Evolutionary conservation across 2,329 filamentous ascomycete species (phyloP).

Genomic region (Pseudogymnoascus sp.): DNA sequence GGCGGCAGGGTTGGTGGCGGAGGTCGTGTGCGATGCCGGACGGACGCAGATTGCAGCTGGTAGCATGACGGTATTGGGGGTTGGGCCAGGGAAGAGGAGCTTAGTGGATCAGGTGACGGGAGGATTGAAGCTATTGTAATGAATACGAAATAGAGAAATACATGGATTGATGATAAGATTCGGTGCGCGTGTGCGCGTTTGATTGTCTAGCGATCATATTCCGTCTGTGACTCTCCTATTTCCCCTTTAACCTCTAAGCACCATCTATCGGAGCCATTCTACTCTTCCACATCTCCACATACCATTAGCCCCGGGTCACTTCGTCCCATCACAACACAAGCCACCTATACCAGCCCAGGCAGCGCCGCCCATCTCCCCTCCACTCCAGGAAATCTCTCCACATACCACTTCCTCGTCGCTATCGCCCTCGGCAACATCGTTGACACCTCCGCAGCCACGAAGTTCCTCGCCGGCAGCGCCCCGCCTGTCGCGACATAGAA

Average conservation of each 20-base stretch:
- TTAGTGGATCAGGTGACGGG: constrained; percentile 83
- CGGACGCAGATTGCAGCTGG: constrained; percentile 93
- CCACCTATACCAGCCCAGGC: constrained; percentile 37
- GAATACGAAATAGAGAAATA: constrained; percentile 20
- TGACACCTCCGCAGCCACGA: constrained; percentile 79
- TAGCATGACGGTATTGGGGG: constrained; percentile 84
- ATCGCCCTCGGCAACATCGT: constrained; percentile 86
- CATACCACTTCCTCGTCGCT: constrained; percentile 78
- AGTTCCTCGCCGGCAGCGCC: constrained; percentile 66
- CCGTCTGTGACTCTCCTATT: background rate
- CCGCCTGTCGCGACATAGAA: constrained; percentile 72
- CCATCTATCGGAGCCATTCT: background rate
- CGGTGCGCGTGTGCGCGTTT: background rate
- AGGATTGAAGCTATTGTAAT: constrained; percentile 70
- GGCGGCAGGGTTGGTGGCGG: constrained; percentile 77
- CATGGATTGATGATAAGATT: background rate
- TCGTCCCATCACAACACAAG: background rate
- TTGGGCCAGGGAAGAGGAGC: constrained; percentile 76
- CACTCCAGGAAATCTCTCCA: constrained; percentile 77
- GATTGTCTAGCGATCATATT: background rate
- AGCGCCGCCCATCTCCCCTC: constrained; percentile 68
- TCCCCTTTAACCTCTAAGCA: background rate
- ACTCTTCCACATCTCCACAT: background rate
- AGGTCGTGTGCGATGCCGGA: constrained; percentile 91
- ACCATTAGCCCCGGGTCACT: background rate